Conservation (phyloP, 2,329 filamentous ascomycete species). For the Podosphaera xanthii region DNA sequence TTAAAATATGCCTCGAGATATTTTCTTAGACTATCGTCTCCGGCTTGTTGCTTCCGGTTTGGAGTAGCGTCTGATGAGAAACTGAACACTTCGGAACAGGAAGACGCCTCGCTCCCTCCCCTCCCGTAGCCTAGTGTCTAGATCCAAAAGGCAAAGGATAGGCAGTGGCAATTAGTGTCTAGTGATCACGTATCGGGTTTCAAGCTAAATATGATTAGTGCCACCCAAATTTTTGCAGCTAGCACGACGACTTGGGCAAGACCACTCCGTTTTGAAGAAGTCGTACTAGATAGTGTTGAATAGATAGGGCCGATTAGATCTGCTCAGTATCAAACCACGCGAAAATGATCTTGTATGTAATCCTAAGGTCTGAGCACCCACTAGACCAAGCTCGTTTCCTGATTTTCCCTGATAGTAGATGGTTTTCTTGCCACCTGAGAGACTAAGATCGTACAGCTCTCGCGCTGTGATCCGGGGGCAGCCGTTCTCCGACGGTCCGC, state of each 20-base stretch:
- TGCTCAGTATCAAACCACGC: not conserved
- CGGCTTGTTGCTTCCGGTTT: not conserved
- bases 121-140: constrained; percentile 5
- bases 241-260: not conserved
- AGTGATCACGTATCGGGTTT: not conserved
- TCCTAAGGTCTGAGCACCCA: not conserved
- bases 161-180: not conserved
- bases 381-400: not conserved
- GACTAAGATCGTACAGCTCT: not conserved
- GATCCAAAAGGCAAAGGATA: constrained; percentile 2
- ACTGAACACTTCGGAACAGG: not conserved
- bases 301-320: not conserved
- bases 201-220: not conserved
- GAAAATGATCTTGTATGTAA: not conserved
- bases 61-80: not conserved
- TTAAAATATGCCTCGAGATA: not conserved
- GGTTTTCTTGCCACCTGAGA: not conserved
- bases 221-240: not conserved
- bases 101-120: constrained; percentile 9
- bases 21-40: not conserved
- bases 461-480: not conserved
- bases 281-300: not conserved
- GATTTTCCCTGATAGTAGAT: not conserved
- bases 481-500: constrained; percentile 1
- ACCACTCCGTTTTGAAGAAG: not conserved